Percentiles rank a stretch among this genome's conserved stretches.
Evolutionary conservation across 2,329 filamentous ascomycete genomes (phyloP).

Genomic region (Clonostachys rosea): DNA sequence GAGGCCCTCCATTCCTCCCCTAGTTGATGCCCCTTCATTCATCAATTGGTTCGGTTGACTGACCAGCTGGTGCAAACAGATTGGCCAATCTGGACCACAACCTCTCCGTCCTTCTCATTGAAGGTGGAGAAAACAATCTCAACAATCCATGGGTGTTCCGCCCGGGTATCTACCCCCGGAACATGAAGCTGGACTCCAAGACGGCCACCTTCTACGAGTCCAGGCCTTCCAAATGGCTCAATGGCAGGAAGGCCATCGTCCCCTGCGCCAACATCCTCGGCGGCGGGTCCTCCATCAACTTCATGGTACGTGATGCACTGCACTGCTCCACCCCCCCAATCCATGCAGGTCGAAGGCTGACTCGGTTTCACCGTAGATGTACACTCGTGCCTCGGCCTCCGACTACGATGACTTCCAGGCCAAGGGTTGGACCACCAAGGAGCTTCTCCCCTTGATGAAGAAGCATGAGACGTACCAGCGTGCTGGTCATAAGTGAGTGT

Average conservation of each 20-base stretch:
- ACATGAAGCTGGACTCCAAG: slow-evolving; percentile 77
- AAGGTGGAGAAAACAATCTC: slow-evolving; percentile 67
- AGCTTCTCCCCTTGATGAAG: slow-evolving; percentile 71
- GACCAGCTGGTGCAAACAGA: slow-evolving; percentile 34
- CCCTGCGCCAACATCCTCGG: slow-evolving; percentile 70
- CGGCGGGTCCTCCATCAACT: slow-evolving; percentile 72
- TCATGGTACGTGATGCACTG: slow-evolving; percentile 45
- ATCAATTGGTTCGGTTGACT: slow-evolving; percentile 12
- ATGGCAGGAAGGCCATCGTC: slow-evolving; percentile 68
- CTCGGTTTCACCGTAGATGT: slow-evolving; percentile 45
- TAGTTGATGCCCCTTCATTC: slow-evolving; percentile 21
- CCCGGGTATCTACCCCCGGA: slow-evolving; percentile 71
- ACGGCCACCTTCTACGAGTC: slow-evolving; percentile 80
- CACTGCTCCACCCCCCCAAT: slow-evolving; percentile 20
- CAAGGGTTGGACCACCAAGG: slow-evolving; percentile 74
- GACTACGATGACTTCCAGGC: slow-evolving; percentile 78
- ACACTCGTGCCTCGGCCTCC: slow-evolving; percentile 65
- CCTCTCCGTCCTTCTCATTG: slow-evolving; percentile 64
- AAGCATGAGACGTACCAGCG: slow-evolving; percentile 78
- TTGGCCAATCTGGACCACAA: slow-evolving; percentile 74
- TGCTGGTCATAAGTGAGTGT: slow-evolving; percentile 41
- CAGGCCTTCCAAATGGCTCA: slow-evolving; percentile 66
- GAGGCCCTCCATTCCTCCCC: slow-evolving; percentile 13
- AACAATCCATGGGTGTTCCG: slow-evolving; percentile 78
- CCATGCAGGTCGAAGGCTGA: neutral